Conservation (phyloP, 148 eudicot species). For the Dianthus caryophyllus region DNA sequence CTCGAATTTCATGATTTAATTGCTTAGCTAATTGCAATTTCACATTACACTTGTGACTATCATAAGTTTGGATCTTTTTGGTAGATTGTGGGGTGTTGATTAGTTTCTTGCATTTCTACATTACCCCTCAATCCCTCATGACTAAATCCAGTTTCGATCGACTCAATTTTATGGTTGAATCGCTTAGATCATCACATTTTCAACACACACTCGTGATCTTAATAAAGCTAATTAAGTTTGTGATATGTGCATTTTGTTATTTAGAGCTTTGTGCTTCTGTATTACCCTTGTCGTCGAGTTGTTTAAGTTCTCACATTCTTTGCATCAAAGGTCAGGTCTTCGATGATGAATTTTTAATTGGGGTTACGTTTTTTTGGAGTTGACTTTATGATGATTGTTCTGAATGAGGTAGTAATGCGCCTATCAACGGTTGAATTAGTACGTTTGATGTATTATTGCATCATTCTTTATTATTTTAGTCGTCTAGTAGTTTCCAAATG, state of each 20-base stretch:
- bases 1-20: too few relatives aligned
- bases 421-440: not conserved
- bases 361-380: constrained; percentile 17
- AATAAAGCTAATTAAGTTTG: not conserved
- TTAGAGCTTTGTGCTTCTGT: not conserved
- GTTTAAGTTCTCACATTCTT: not conserved
- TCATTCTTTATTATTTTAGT: not conserved
- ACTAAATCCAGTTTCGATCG: not conserved
- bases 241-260: not conserved
- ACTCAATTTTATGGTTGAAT: not conserved
- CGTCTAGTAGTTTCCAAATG: not conserved
- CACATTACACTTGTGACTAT: too few relatives aligned
- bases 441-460: not conserved
- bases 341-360: constrained; percentile 5
- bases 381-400: not conserved
- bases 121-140: too few relatives aligned
- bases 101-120: too few relatives aligned
- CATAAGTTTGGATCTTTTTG: not conserved
- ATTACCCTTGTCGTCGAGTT: not conserved
- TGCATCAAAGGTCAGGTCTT: not conserved
- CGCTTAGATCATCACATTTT: not conserved
- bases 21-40: too few relatives aligned
- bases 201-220: not conserved
- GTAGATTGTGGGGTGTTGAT: not conserved
- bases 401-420: not conserved